Base-by-base conservation (phyloP, 2,329 filamentous ascomycete genomes). In the Phialophora chinensis region DNA sequence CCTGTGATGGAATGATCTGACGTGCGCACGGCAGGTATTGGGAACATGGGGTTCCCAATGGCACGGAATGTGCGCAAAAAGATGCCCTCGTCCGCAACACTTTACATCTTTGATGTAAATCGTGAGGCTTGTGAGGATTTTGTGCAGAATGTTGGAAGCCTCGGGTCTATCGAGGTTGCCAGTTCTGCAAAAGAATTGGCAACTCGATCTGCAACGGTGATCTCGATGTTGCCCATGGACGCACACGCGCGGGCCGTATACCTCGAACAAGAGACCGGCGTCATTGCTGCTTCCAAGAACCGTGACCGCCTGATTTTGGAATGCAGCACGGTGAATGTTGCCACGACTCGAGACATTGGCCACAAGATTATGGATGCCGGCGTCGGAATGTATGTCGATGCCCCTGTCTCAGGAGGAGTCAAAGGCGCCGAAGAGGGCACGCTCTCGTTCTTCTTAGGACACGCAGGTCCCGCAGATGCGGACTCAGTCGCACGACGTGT, bases 11-110 rank as follows among this genome's bases (percentile, higher is more conserved):
- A 29, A 29, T 29, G 27, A 29, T 29, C 27, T 29, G 27, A 29
- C 27, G 27, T 29, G 4, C 27, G 27, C 27, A 29, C 27, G 2
- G 27, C 27, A 60, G 84, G 84, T 70, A 78, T 86, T 0, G 84
- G 84, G 7, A 77, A 79, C 5, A 86, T 86, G 84, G 84, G 84
- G 0, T 79, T 76, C 62, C 83, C 82, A 7, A 86, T 86, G 84
- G 78, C 81, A 2, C 74, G 72, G 25, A 83, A 85, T 72, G 74
- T 86, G n/a, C 78, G 81, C 14, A 78, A 78, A 29, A 85, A 84
- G 68, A 75, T 83, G 58, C 75, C 79, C 1, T 17, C 72, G 7
- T 75, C 77, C 6, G 79, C 80, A 7, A 76, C 75, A 3, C 79
- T 86, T 62, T 79, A 80, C 69, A 77, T 85, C 5, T 82, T 80